Base-by-base conservation (phyloP, 1,284 basidiomycete genomes). In the Austroboletus novae-zelandiae region DNA sequence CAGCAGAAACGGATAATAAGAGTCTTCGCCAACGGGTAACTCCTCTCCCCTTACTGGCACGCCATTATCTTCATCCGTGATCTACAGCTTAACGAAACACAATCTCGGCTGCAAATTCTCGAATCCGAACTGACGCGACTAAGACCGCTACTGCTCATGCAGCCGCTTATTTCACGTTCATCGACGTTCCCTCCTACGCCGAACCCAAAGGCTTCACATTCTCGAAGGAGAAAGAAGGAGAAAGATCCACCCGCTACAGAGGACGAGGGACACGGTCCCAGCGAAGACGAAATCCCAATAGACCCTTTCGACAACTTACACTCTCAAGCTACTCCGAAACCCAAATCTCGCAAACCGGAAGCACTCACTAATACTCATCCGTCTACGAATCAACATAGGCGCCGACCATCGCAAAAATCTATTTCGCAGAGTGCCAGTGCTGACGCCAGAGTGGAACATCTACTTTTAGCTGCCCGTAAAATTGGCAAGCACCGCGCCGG, bases 1-100 rank as follows among this genome's bases (percentile, higher is more conserved):
- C 70, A 2, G 61, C 76, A 20, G 77, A 79, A 58, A 67, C 76
- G 15, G 84, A 86, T 48, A 84, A 83, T 50, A 76, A 74, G 50
- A 58, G 66, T 17, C 71, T 84, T 25, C 77, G 78, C 32, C 75
- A 79, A 49, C 81, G 79, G 68, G 84, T 84, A 45, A 60, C 27
- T 46, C 5, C 9, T 18, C 32, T 52, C 18, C 42, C 17, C 34
- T 41, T 7, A 50, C 14, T 6, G 14, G 15, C 32, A 13, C 17
- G 5, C 39, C 44, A 17, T 53, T 34, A 14, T 41, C 27, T 46
- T 65, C 15, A 63, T 47, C 1, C 40, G 18, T 37, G 3, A 30
- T 54, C 42, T 17, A 29, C 54, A 78, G 77, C 70, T 78, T 15
- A 53, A 62, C 18, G 75, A 77, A 54, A 62, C 73, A 3, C 69